Conservation (phyloP, 768 basidiomycete species). For the Pleurotus cornucopiae region DNA sequence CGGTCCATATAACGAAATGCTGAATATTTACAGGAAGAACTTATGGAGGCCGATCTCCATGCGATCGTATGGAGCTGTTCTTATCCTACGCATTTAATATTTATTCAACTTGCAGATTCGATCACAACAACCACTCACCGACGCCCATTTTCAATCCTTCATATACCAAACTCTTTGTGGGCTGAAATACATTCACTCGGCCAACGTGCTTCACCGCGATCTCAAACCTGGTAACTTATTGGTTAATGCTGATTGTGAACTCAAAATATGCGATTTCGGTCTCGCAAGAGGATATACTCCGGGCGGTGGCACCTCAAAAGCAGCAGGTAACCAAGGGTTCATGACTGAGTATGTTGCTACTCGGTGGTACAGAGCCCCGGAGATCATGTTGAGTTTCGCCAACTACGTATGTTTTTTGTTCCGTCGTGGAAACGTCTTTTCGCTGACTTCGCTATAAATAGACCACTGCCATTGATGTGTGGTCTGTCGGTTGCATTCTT, state of each 20-base stretch:
- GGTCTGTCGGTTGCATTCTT: slow-evolving; percentile 94
- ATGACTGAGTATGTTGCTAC: slow-evolving; percentile 99
- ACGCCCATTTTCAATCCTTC: slow-evolving; percentile 94
- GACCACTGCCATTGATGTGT: slow-evolving; percentile 92
- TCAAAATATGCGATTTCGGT: slow-evolving; percentile 99
- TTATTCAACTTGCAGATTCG: slow-evolving; percentile 51
- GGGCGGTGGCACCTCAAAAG: slow-evolving; percentile 67
- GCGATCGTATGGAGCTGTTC: slow-evolving; percentile 68
- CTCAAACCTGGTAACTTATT: slow-evolving; percentile 93
- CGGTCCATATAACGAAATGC: background rate
- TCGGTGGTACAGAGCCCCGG: slow-evolving; percentile 96
- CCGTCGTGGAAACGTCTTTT: slow-evolving; percentile 14
- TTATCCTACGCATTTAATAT: background rate
- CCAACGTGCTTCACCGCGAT: slow-evolving; percentile 95
- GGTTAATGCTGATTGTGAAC: slow-evolving; percentile 97
- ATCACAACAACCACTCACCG: slow-evolving; percentile 83
- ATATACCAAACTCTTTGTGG: slow-evolving; percentile 98
- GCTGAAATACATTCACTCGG: slow-evolving; percentile 96
- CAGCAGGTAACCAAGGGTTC: slow-evolving; percentile 85
- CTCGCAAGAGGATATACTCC: slow-evolving; percentile 92
- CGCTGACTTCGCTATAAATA: slow-evolving; percentile 20
- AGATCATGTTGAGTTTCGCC: slow-evolving; percentile 98
- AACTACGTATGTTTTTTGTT: slow-evolving; percentile 66
- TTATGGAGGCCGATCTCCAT: slow-evolving; percentile 99
- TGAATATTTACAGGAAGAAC: slow-evolving; percentile 73